Conservation (phyloP, 805 yeast genomes). For the Candida tammaniensis region DNA sequence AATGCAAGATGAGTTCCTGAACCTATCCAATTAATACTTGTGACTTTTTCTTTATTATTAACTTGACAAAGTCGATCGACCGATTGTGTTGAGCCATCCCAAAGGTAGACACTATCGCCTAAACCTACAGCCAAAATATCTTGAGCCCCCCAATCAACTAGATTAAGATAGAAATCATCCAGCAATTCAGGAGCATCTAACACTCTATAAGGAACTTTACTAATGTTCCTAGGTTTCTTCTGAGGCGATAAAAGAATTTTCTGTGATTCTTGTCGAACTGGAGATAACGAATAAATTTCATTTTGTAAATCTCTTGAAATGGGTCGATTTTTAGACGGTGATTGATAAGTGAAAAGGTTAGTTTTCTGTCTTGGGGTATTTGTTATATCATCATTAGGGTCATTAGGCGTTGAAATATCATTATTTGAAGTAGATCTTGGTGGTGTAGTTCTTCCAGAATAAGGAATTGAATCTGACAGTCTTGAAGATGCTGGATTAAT, state of each 20-base stretch:
- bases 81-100: constrained; percentile 84
- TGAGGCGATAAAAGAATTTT: constrained; percentile 76
- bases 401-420: constrained; percentile 6
- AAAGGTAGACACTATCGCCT: constrained; percentile 81
- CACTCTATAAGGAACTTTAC: constrained; percentile 88
- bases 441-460: constrained; percentile 21
- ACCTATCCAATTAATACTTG: constrained; percentile 90
- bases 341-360: constrained; percentile 71
- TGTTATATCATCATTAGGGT: constrained; percentile 17
- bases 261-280: constrained; percentile 87
- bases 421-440: constrained; percentile 16
- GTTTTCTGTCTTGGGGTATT: constrained; percentile 44
- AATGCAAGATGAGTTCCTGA: constrained; percentile 93
- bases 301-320: constrained; percentile 62
- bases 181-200: constrained; percentile 94
- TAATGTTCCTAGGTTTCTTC: constrained; percentile 70
- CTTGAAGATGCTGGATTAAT: constrained; percentile 9
- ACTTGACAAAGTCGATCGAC: constrained; percentile 80
- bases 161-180: constrained; percentile 88
- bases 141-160: constrained; percentile 93
- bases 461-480: constrained; percentile 12
- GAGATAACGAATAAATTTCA: constrained; percentile 77
- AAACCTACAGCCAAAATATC: constrained; percentile 89
- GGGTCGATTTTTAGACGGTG: constrained; percentile 64
- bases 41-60: constrained; percentile 59